Evolutionary conservation across 1,139 yeast species (phyloP), one percentile per base, ranked within the genome.

Genomic region (Arxiozyma heterogenica): DNA sequence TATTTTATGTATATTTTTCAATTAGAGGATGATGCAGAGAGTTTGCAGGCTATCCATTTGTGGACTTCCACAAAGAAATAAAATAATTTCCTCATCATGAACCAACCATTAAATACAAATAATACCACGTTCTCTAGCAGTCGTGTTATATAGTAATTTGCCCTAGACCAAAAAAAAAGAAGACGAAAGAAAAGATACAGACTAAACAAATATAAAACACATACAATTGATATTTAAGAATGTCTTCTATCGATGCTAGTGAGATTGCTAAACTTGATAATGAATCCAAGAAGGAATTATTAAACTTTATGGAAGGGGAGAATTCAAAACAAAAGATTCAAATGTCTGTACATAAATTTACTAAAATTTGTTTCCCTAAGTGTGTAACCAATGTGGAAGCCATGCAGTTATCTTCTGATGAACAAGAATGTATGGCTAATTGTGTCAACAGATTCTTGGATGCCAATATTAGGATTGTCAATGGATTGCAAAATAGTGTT

Each of bases 271-370:
- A 73, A 61, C 79, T 89, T 55, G 94, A 86, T 65, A 90, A 84
- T 44, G 61, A 75, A 18, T 80, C 93, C 51, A 82, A 87, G 69
- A 79, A 82, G 64, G 95, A 89, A 61, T 82, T 90, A 54, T 76
- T 83, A 68, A 76, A 78, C 58, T 90, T 88, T 74, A 75, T 90
- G 53, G 95, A 89, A 66, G 74, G 84, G 15, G 96, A 91, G 72
- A 85, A 86, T 67, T 81, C 95, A 59, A 88, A 87, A 73, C 84
- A 95, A 54, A 88, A 89, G 73, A 89, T 91, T 34, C 96, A 89
- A 73, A 78, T 82, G 76, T 81, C 94, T 42, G 85, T 89, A 58
- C 95, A 89, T 69, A 81, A 78, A 66, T 89, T 88, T 76, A 90
- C 96, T 44, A 91, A 89, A 67, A 77, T 85, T 77, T 91, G 98